Conservation (phyloP, 495 filamentous ascomycete genomes). For the Daldinia bambusicola region DNA sequence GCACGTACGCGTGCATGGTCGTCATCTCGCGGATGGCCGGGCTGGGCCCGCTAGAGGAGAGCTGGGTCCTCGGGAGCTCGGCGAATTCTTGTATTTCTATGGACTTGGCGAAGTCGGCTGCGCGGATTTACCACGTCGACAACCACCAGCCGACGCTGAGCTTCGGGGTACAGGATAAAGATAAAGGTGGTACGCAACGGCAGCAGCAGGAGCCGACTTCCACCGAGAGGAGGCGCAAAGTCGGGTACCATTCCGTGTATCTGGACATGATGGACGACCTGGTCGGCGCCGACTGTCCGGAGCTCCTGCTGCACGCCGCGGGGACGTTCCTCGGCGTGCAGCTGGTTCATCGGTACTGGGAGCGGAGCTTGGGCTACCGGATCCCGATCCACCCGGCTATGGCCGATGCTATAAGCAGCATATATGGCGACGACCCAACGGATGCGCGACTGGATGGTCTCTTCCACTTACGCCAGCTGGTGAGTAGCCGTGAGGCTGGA, state of each 20-base stretch:
- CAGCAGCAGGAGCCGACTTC: background rate
- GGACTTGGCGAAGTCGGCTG: background rate
- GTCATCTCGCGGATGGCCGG: background rate
- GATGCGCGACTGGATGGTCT: background rate
- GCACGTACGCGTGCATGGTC: background rate
- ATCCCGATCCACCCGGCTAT: background rate
- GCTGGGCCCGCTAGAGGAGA: background rate
- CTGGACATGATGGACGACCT: slow-evolving; percentile 1
- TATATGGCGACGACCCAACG: background rate
- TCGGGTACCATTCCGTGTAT: background rate
- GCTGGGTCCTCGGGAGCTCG: background rate
- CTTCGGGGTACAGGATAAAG: background rate
- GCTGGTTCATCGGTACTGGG: background rate
- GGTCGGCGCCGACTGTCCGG: background rate
- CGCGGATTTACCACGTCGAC: background rate
- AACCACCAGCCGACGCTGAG: background rate
- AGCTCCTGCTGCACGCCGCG: background rate
- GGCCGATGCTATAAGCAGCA: background rate
- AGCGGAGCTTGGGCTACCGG: background rate
- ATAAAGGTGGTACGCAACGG: no score
- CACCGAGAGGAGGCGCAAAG: background rate
- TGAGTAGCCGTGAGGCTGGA: background rate
- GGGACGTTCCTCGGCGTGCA: background rate
- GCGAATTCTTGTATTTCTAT: background rate
- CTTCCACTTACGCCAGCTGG: background rate